Percentiles rank a stretch among this genome's conserved stretches.
Evolutionary conservation across 2,329 filamentous ascomycete genomes (phyloP).

Genomic region (Penicillium crustosum): DNA sequence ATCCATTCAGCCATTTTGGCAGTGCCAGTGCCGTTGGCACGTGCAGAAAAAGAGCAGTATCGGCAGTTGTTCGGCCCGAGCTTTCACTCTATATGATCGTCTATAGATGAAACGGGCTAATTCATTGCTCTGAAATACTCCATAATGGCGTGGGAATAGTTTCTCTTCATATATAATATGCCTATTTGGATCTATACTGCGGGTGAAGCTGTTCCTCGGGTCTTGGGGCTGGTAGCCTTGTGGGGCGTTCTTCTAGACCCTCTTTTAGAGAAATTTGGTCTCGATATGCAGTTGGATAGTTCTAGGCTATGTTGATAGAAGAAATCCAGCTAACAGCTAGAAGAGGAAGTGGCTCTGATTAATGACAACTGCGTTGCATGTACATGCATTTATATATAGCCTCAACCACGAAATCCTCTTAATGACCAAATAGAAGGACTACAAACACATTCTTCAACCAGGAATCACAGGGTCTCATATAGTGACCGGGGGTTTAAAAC

Average conservation of each 20-base stretch:
- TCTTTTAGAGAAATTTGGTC: not conserved
- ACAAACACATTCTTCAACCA: not conserved
- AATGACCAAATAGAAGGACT: not conserved
- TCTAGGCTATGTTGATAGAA: not conserved
- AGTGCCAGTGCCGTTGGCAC: not conserved
- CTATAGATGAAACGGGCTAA: slow-evolving; percentile 72
- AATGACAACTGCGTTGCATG: not conserved
- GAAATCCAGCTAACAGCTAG: not conserved
- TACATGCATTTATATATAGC: too few species aligned
- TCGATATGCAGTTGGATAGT: not conserved
- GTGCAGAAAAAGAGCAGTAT: not conserved
- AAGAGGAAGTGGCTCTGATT: too few species aligned
- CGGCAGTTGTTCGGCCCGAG: not conserved
- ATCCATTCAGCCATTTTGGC: not conserved
- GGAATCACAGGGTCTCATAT: not conserved
- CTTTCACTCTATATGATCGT: slow-evolving; percentile 57
- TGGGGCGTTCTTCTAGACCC: not conserved
- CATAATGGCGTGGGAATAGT: slow-evolving; percentile 14
- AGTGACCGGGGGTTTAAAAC: not conserved
- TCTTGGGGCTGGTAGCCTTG: not conserved
- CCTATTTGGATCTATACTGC: slow-evolving; percentile 13
- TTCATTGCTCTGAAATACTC: slow-evolving; percentile 59
- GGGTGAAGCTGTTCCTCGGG: slow-evolving; percentile 12
- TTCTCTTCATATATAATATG: slow-evolving; percentile 19
- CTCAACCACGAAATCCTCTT: not conserved